phyloP scores from a whole-genome alignment of 2,329 filamentous ascomycete genomes.

The Fusarium humuli region DNA sequence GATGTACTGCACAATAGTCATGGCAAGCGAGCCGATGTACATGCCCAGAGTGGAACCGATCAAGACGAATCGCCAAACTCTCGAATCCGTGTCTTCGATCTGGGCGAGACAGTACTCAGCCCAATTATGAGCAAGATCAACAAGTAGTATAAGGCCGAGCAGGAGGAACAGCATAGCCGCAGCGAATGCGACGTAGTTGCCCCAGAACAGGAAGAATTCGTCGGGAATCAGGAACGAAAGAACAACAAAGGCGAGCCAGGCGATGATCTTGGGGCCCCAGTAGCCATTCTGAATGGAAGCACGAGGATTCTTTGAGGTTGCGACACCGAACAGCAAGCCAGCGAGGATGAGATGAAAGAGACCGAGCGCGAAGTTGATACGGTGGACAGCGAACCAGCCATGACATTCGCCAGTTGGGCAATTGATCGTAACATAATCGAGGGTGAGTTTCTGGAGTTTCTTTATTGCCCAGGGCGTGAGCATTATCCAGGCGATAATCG shows the following conservation, averaged over 20 bases:
- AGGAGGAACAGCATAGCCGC: conserved; percentile 94
- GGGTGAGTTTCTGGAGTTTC: conserved; percentile 89
- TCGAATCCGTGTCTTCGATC: conserved; percentile 90
- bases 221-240: conserved; percentile 97
- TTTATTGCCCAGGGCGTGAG: conserved; percentile 98
- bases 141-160: conserved; percentile 89
- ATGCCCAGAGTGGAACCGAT: conserved; percentile 94
- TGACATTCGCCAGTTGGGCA: conserved; percentile 92
- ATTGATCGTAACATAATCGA: conserved; percentile 96
- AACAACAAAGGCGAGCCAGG: conserved; percentile 88
- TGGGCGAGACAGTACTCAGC: conserved; percentile 94
- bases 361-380: conserved; percentile 97
- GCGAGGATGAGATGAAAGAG: conserved; percentile 92
- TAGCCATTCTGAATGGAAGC: conserved; percentile 96
- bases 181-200: conserved; percentile 89
- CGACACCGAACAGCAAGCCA: conserved; percentile 85
- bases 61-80: conserved; percentile 84
- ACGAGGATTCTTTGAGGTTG: conserved; percentile 85
- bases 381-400: conserved; percentile 95
- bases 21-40: conserved; percentile 89
- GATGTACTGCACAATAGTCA: conserved; percentile 97
- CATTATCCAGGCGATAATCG: conserved; percentile 98
- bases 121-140: conserved; percentile 96
- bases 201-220: conserved; percentile 93
- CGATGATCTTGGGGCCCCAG: conserved; percentile 95